These are phyloP conservation scores for Hapsidospora chrysogenum DNA, from an alignment of 495 filamentous ascomycete genomes.

Conservation along the genomic window DNA sequence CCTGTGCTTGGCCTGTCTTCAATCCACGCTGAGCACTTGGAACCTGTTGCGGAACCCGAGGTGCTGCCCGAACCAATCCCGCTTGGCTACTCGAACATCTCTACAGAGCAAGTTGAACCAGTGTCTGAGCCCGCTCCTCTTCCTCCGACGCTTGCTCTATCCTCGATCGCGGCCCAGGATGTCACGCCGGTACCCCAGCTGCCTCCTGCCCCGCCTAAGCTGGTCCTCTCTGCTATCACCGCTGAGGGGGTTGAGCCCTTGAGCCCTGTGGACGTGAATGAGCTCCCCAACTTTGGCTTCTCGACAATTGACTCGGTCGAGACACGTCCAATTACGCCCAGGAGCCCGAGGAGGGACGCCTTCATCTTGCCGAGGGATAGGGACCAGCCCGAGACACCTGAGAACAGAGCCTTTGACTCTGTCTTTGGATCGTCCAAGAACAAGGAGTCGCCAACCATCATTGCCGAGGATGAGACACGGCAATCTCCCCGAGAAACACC, in stretches of 20 bases:
- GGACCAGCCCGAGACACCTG: constrained; percentile 5
- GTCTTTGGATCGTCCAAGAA: constrained; percentile 25
- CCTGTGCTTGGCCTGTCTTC: constrained; percentile 9
- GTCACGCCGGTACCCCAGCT: constrained; percentile 7
- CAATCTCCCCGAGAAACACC: constrained; percentile 23
- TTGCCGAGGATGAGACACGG: constrained; percentile 39
- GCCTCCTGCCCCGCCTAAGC: constrained; percentile 1
- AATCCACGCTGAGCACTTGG: constrained; percentile 8
- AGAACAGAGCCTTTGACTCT: constrained; percentile 24
- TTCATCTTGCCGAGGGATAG: constrained; percentile 29
- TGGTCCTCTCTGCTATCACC: constrained; percentile 3
- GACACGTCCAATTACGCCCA: constrained; percentile 31
- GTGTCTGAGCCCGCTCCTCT: constrained; percentile 5
- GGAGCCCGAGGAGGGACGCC: constrained; percentile 28
- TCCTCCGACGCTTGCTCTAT: constrained; percentile 10
- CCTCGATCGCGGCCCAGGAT: constrained; percentile 9
- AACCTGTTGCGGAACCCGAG: no score
- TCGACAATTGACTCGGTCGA: constrained; percentile 31
- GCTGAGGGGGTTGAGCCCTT: constrained; percentile 8
- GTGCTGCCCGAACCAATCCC: constrained; percentile 5
- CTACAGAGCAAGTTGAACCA: constrained; percentile 9
- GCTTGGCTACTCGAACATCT: constrained; percentile 13
- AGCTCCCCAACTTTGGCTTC: constrained; percentile 18
- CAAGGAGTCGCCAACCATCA: constrained; percentile 14
- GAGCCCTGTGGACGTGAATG: constrained; percentile 4